Percentiles rank a stretch among this genome's conserved stretches.
phyloP scores from a whole-genome alignment of 2,329 filamentous ascomycete genomes.

The Neoarthrinium moseri region DNA sequence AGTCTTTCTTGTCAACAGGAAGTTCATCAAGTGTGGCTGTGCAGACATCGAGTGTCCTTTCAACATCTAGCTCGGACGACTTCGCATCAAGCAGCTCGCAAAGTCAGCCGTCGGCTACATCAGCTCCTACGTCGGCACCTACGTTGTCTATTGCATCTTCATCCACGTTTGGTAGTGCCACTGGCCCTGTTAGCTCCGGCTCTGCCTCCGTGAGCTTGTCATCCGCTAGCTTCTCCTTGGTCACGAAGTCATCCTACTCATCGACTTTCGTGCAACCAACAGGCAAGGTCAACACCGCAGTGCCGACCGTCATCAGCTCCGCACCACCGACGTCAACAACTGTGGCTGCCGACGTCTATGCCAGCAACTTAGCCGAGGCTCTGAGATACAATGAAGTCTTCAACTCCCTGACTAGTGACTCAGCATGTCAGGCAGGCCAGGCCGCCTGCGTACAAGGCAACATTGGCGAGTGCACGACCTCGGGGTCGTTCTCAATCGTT shows the following conservation, averaged over 20 bases:
- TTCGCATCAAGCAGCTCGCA: too few relatives aligned
- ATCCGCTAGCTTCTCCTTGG: constrained; percentile 36
- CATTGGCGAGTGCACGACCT: constrained; percentile 42
- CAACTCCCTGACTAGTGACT: constrained; percentile 38
- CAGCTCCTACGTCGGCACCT: background rate
- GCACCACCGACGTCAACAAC: constrained; percentile 34
- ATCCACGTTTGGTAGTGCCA: background rate
- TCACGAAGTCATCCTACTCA: constrained; percentile 83
- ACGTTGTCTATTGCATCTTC: background rate
- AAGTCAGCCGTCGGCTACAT: too few relatives aligned
- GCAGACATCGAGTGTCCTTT: background rate
- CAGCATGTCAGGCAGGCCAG: constrained; percentile 45
- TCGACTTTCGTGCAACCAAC: constrained; percentile 30
- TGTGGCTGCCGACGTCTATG: constrained; percentile 39
- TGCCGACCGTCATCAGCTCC: constrained; percentile 42
- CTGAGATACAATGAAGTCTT: constrained; percentile 47
- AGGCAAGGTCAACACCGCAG: constrained; percentile 30
- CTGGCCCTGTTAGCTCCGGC: background rate
- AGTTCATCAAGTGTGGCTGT: background rate
- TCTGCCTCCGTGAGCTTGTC: constrained; percentile 60
- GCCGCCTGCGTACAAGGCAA: constrained; percentile 53
- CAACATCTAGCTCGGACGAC: background rate
- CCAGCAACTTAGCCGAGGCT: constrained; percentile 44
- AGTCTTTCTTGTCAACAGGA: too few relatives aligned
- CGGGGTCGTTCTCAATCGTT: constrained; percentile 40